Percentiles rank a stretch among this genome's conserved stretches.
Conservation (phyloP, 202 grass and related monocot genomes). For the Brachypodium distachyon region DNA sequence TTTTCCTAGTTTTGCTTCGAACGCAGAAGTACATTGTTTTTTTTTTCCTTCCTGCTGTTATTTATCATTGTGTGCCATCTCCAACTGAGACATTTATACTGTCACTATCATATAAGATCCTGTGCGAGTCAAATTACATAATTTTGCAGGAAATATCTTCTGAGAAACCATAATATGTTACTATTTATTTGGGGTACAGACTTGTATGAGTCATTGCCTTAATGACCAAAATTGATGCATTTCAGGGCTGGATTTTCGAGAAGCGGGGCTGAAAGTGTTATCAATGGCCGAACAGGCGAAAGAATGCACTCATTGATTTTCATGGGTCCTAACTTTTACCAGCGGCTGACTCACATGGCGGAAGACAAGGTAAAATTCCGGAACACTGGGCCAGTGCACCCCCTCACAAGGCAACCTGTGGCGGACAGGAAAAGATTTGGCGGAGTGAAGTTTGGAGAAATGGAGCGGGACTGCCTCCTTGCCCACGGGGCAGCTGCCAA, state of each 20-base stretch:
- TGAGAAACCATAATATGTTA: background rate
- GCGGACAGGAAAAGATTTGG: slow-evolving; percentile 81
- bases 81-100: background rate
- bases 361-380: slow-evolving; percentile 96
- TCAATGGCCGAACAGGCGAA: slow-evolving; percentile 74
- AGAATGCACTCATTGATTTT: slow-evolving; percentile 66
- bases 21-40: background rate
- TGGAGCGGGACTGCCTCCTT: slow-evolving; percentile 88
- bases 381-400: slow-evolving; percentile 74
- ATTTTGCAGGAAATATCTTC: background rate
- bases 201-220: background rate
- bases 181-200: background rate
- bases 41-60: background rate
- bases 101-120: background rate
- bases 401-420: slow-evolving; percentile 74
- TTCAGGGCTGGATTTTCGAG: slow-evolving; percentile 56
- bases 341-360: slow-evolving; percentile 69
- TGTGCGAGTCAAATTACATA: background rate
- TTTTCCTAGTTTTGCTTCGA: background rate
- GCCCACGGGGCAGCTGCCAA: slow-evolving; percentile 87
- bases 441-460: slow-evolving; percentile 92
- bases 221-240: slow-evolving; percentile 8
- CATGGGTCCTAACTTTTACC: slow-evolving; percentile 75
- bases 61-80: background rate
- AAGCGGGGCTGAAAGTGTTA: slow-evolving; percentile 62